A percentile compares a stretch with the other conserved stretches of the same genome.
phyloP scores from a whole-genome alignment of 1,139 yeast species.

The Scheffersomyces stambukii region DNA sequence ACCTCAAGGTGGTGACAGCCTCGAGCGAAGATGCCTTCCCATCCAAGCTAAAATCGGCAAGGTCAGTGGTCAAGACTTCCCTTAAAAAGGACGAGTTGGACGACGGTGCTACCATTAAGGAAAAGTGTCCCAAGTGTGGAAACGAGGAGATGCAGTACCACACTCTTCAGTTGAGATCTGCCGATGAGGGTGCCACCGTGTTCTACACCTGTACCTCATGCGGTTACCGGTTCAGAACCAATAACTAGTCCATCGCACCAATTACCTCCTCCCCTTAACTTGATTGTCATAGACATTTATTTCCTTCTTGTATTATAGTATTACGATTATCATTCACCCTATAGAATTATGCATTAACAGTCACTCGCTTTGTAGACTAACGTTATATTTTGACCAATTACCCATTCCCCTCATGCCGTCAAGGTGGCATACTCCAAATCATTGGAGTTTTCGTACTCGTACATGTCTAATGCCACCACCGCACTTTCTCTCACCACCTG shows the following conservation, averaged over 20 bases:
- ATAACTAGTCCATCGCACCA: slow-evolving; percentile 53
- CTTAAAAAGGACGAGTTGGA: slow-evolving; percentile 75
- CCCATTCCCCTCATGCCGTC: too few species aligned
- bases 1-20: slow-evolving; percentile 79
- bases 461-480: slow-evolving; percentile 95
- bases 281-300: too few species aligned
- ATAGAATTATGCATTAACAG: too few species aligned
- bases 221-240: slow-evolving; percentile 90
- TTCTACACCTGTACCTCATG: slow-evolving; percentile 94
- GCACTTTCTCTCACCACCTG: slow-evolving; percentile 95
- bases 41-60: slow-evolving; percentile 70
- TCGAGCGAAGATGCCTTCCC: slow-evolving; percentile 94
- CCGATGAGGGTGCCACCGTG: slow-evolving; percentile 97
- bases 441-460: slow-evolving; percentile 86
- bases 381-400: too few species aligned
- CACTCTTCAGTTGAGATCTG: slow-evolving; percentile 92
- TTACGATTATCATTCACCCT: too few species aligned
- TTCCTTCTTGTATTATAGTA: too few species aligned
- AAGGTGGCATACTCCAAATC: slow-evolving; percentile 74
- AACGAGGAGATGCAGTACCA: slow-evolving; percentile 98
- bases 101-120: slow-evolving; percentile 94
- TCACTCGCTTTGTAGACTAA: too few species aligned
- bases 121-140: slow-evolving; percentile 96
- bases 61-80: slow-evolving; percentile 85
- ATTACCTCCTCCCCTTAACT: too few species aligned